These are phyloP conservation scores for Protomyces lactucae-debilis DNA, from an alignment of 1,139 yeast genomes.

Conservation along the genomic window DNA sequence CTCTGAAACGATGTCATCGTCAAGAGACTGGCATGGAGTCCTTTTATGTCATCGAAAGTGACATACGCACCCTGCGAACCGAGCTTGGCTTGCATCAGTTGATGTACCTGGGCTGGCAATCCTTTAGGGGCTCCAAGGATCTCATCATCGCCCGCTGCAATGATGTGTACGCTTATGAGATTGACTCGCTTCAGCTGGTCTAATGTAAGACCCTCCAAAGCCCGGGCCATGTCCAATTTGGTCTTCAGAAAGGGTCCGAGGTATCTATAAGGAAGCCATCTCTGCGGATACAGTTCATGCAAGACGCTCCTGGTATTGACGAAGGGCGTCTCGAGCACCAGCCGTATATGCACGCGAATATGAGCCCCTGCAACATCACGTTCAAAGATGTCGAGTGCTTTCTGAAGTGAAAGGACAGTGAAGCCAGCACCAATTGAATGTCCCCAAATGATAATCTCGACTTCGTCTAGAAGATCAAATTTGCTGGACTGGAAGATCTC, in stretches of 20 bases:
- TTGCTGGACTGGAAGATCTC: too few species aligned
- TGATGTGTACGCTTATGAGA: background rate
- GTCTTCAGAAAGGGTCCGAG: conserved; percentile 18
- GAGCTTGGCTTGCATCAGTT: background rate
- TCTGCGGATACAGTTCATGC: conserved; percentile 16
- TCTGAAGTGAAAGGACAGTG: background rate
- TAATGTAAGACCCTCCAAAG: background rate
- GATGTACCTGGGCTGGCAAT: background rate
- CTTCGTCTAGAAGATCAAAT: background rate
- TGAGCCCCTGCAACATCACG: background rate
- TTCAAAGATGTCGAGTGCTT: background rate
- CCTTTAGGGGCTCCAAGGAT: background rate
- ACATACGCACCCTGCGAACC: background rate
- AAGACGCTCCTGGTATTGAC: background rate
- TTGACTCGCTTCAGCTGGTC: too few species aligned
- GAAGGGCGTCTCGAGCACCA: conserved; percentile 24
- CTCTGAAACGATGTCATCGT: background rate
- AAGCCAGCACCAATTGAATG: conserved; percentile 23
- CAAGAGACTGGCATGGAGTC: background rate
- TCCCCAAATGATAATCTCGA: conserved; percentile 14
- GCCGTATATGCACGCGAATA: background rate
- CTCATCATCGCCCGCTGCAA: background rate
- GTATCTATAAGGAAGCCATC: conserved; percentile 24
- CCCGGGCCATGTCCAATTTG: background rate
- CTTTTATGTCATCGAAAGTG: background rate